Percentiles rank a stretch among this genome's conserved stretches.
These are phyloP conservation scores for Termitomyces sp. DNA, from an alignment of 768 basidiomycete genomes.

Conservation along the genomic window DNA sequence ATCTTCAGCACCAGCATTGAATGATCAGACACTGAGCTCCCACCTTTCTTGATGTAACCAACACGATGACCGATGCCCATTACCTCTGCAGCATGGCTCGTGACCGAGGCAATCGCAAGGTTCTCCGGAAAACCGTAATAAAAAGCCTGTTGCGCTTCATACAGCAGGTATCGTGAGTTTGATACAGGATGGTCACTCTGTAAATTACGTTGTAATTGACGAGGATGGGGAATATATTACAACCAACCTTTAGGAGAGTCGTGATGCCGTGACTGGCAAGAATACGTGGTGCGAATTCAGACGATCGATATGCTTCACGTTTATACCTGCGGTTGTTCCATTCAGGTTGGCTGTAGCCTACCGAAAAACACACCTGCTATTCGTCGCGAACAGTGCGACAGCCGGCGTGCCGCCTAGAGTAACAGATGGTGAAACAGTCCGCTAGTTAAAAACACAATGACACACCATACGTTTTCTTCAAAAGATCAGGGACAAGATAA, in stretches of 20 bases:
- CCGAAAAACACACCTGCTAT: conserved; percentile 25
- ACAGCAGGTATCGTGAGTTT: conserved; percentile 71
- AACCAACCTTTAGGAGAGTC: conserved; percentile 67
- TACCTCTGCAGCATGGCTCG: conserved; percentile 61
- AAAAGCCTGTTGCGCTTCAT: conserved; percentile 82
- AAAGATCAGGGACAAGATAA: conserved; percentile 72
- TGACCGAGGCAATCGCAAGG: conserved; percentile 71
- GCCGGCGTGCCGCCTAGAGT: conserved; percentile 59
- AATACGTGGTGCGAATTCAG: conserved; percentile 76
- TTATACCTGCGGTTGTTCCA: conserved; percentile 46
- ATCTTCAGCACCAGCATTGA: not conserved
- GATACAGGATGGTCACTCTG: conserved; percentile 65
- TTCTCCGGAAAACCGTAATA: conserved; percentile 73
- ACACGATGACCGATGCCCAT: conserved; percentile 80
- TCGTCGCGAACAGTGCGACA: conserved; percentile 70
- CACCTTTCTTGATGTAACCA: conserved; percentile 69
- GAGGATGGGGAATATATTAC: not conserved
- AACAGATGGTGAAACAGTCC: not conserved
- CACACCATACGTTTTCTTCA: conserved; percentile 67
- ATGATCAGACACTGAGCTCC: conserved; percentile 1
- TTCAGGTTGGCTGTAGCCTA: not conserved
- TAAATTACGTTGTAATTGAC: not conserved
- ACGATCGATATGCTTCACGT: conserved; percentile 75
- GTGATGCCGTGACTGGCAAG: conserved; percentile 62
- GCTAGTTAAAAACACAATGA: not conserved